Percentiles rank a stretch among this genome's conserved stretches.
phyloP scores from a whole-genome alignment of 495 filamentous ascomycete species.

The Xylaria bambusicola region DNA sequence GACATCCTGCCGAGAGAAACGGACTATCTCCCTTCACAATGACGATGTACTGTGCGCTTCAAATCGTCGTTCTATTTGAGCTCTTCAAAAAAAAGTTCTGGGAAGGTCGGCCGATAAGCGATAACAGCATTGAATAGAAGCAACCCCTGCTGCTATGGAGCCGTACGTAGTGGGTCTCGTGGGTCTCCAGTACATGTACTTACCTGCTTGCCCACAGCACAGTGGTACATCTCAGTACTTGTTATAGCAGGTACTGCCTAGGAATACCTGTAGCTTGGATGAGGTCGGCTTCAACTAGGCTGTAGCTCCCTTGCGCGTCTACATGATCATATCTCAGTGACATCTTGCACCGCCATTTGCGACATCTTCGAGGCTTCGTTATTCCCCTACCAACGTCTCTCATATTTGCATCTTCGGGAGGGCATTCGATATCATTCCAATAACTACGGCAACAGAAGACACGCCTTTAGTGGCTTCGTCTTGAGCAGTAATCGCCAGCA shows the following conservation, averaged over 20 bases:
- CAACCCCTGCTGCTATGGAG: not conserved
- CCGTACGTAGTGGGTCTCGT: too few species aligned
- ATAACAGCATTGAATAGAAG: not conserved
- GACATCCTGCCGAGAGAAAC: conserved; percentile 56
- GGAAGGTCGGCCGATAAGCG: conserved; percentile 17
- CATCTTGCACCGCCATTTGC: conserved; percentile 16
- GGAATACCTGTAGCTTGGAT: conserved; percentile 16
- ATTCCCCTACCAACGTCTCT: conserved; percentile 2
- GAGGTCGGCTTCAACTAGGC: conserved; percentile 29
- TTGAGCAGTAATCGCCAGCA: not conserved
- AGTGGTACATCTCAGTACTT: too few species aligned
- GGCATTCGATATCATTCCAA: not conserved
- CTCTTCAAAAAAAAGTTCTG: conserved; percentile 27
- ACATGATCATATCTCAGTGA: conserved; percentile 8
- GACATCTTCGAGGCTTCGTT: conserved; percentile 17
- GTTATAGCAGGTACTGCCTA: too few species aligned
- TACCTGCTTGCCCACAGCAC: not conserved
- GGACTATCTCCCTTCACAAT: conserved; percentile 20
- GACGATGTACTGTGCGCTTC: conserved; percentile 22
- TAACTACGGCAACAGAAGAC: not conserved
- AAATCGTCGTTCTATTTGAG: conserved; percentile 23
- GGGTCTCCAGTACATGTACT: too few species aligned
- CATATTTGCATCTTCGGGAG: not conserved
- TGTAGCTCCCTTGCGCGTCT: conserved; percentile 44
- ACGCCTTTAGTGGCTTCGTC: not conserved